phyloP scores from a whole-genome alignment of 805 yeast species.

The Sugiyamaella qingdaonensis region DNA sequence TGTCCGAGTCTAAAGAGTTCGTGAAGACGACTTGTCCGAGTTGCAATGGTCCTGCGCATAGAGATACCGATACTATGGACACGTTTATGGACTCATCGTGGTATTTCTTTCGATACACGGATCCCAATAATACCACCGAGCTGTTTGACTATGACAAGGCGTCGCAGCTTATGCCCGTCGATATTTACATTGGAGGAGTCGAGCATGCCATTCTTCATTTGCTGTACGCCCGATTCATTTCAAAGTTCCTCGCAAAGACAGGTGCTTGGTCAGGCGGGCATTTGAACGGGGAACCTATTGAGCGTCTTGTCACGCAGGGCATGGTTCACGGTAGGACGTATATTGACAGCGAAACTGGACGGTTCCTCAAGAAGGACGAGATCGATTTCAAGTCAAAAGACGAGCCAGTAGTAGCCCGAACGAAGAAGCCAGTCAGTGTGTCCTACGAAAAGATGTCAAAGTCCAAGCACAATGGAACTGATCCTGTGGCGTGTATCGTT shows the following conservation, averaged over 20 bases:
- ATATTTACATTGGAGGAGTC: slow-evolving; percentile 88
- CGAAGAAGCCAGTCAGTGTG: slow-evolving; percentile 50
- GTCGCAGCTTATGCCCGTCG: slow-evolving; percentile 67
- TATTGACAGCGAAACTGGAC: slow-evolving; percentile 64
- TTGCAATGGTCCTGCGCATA: slow-evolving; percentile 61
- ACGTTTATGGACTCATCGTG: slow-evolving; percentile 97
- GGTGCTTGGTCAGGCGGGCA: slow-evolving; percentile 65
- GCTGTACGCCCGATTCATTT: slow-evolving; percentile 77
- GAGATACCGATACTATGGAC: slow-evolving; percentile 98
- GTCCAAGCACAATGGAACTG: slow-evolving; percentile 91
- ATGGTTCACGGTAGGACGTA: slow-evolving; percentile 95
- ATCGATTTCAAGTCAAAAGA: slow-evolving; percentile 40
- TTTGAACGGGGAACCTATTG: slow-evolving; percentile 73
- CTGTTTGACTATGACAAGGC: slow-evolving; percentile 56
- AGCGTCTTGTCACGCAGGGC: slow-evolving; percentile 82
- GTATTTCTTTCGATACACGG: slow-evolving; percentile 85
- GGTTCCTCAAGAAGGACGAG: slow-evolving; percentile 78
- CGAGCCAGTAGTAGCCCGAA: slow-evolving; percentile 44
- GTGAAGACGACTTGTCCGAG: slow-evolving; percentile 74
- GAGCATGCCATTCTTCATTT: slow-evolving; percentile 95
- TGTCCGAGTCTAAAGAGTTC: slow-evolving; percentile 63
- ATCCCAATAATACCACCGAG: slow-evolving; percentile 52
- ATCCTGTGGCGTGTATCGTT: slow-evolving; percentile 71
- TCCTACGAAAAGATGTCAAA: slow-evolving; percentile 93
- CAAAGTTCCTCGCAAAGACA: slow-evolving; percentile 67